Evolutionary conservation across 2,329 filamentous ascomycete genomes (phyloP).

Genomic region (Chrysosporium keratinophilum): DNA sequence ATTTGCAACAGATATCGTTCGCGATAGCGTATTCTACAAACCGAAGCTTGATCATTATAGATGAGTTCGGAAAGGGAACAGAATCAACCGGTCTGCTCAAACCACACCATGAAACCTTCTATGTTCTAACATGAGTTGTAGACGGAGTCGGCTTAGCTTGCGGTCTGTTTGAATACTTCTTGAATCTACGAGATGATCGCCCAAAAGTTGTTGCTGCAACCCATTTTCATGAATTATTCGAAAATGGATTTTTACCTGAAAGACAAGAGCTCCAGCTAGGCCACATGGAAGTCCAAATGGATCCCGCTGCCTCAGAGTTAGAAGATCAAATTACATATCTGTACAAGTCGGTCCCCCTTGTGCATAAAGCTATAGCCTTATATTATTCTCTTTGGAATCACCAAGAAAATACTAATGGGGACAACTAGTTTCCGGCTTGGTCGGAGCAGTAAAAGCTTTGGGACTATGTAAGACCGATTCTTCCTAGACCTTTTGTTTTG

Average conservation of each 20-base stretch:
- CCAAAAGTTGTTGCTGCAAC: constrained; percentile 54
- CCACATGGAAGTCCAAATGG: constrained; percentile 47
- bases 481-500: not conserved
- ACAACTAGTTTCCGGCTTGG: constrained; percentile 46
- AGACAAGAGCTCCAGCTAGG: constrained; percentile 43
- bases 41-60: constrained; percentile 73
- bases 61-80: constrained; percentile 75
- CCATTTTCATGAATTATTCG: constrained; percentile 51
- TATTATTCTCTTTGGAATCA: not conserved
- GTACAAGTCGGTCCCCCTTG: constrained; percentile 45
- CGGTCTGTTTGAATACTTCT: constrained; percentile 49
- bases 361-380: not conserved
- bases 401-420: not conserved
- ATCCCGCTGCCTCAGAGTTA: constrained; percentile 34
- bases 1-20: constrained; percentile 76
- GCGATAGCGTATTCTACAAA: constrained; percentile 63
- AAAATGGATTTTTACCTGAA: constrained; percentile 43
- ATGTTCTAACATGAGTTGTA: constrained; percentile 18
- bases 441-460: constrained; percentile 69
- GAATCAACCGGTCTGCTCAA: constrained; percentile 42
- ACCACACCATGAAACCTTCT: not conserved
- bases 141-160: constrained; percentile 56
- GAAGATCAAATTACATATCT: constrained; percentile 53
- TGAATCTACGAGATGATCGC: constrained; percentile 39
- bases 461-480: constrained; percentile 46